These are phyloP conservation scores for Trichoderma orchidacearum DNA, from an alignment of 495 filamentous ascomycete species.

Conservation along the genomic window DNA sequence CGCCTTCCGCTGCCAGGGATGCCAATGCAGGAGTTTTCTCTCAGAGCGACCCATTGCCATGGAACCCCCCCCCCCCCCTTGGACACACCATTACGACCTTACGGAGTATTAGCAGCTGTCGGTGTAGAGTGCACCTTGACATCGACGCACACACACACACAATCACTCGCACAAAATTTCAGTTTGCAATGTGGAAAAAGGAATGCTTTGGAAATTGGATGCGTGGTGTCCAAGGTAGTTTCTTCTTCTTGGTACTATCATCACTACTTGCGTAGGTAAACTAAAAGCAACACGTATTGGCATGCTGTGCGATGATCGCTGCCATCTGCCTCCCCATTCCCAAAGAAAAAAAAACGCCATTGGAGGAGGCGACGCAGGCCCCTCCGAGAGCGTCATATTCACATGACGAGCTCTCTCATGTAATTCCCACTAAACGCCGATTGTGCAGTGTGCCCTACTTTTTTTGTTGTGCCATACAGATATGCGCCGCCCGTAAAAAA, in stretches of 20 bases:
- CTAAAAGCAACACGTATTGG: not conserved
- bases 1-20: not conserved
- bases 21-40: not conserved
- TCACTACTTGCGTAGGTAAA: not conserved
- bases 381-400: not conserved
- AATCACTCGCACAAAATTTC: not conserved
- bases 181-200: not conserved
- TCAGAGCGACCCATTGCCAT: no score
- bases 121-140: not conserved
- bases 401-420: not conserved
- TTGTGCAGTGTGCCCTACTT: not conserved
- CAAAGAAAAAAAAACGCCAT: slow-evolving; percentile 1
- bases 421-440: not conserved
- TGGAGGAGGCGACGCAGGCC: not conserved
- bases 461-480: not conserved
- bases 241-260: not conserved
- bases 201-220: not conserved
- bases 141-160: not conserved
- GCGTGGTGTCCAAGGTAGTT: not conserved
- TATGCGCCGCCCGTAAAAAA: not conserved
- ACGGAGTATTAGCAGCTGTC: not conserved
- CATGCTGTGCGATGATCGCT: not conserved
- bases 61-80: no score
- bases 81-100: no score
- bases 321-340: not conserved